These are phyloP conservation scores for Candida railenensis DNA, from an alignment of 805 yeast genomes.

Conservation along the genomic window DNA sequence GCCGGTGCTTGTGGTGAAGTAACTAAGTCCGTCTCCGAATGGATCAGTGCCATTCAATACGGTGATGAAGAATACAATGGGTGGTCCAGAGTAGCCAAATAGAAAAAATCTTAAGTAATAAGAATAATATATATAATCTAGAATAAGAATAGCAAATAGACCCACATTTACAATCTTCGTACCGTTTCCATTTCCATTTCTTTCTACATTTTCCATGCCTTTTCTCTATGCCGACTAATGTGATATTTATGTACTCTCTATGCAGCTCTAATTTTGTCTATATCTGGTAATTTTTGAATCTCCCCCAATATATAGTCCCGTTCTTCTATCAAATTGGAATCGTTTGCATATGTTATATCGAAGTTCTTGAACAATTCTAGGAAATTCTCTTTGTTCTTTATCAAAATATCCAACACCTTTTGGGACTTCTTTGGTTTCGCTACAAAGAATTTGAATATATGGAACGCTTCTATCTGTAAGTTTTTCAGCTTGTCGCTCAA, in stretches of 20 bases:
- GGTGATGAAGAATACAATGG: slow-evolving; percentile 68
- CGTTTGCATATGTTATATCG: slow-evolving; percentile 61
- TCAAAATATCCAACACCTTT: slow-evolving; percentile 74
- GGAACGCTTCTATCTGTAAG: slow-evolving; percentile 86
- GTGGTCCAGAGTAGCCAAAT: slow-evolving; percentile 46
- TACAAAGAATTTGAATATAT: slow-evolving; percentile 91
- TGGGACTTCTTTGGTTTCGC: slow-evolving; percentile 92
- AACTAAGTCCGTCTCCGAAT: slow-evolving; percentile 72
- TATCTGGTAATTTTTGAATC: slow-evolving; percentile 68
- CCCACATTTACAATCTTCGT: too few species aligned
- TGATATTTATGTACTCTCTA: not conserved
- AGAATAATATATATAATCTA: not conserved
- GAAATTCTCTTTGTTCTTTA: slow-evolving; percentile 79
- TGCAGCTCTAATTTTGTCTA: slow-evolving; percentile 22
- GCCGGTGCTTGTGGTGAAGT: slow-evolving; percentile 81
- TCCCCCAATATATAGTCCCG: slow-evolving; percentile 75
- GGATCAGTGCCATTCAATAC: slow-evolving; percentile 91
- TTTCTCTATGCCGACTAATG: too few species aligned
- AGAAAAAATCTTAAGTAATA: slow-evolving; percentile 4
- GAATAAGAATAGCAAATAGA: not conserved
- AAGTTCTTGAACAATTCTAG: slow-evolving; percentile 67
- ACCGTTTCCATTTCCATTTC: not conserved
- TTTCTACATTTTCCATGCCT: not conserved
- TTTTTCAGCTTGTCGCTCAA: slow-evolving; percentile 87
- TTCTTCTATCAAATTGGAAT: slow-evolving; percentile 70